phyloP scores from a whole-genome alignment of 345 rosid species.

The Salix viminalis region DNA sequence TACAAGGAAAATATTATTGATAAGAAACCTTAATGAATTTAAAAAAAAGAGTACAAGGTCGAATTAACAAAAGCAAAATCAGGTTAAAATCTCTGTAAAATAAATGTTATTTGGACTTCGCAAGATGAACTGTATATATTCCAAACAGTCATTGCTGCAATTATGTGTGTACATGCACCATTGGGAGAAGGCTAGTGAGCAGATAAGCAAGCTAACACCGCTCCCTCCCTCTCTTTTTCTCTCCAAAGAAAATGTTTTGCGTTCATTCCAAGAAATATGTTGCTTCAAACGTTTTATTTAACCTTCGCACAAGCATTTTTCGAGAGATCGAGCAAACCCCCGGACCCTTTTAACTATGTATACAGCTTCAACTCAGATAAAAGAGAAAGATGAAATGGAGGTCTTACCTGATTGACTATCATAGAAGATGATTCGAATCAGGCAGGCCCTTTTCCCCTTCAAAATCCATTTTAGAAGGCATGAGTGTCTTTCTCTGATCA shows the following conservation, averaged over 20 bases:
- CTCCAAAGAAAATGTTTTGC: not conserved
- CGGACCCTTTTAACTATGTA: not conserved
- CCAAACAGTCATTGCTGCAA: not conserved
- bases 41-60: not conserved
- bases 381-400: not conserved
- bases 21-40: not conserved
- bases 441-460: not conserved
- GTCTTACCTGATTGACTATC: conserved; percentile 7
- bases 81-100: not conserved
- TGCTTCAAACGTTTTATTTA: not conserved
- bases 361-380: not conserved
- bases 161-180: too few relatives aligned
- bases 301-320: not conserved
- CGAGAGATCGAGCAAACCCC: not conserved
- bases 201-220: not conserved
- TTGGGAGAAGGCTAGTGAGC: not conserved
- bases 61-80: not conserved
- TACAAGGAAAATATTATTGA: not conserved
- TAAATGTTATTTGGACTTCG: not conserved
- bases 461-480: conserved; percentile 1
- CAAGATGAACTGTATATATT: not conserved
- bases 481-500: not conserved
- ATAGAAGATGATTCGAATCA: not conserved
- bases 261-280: not conserved
- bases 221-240: not conserved